phyloP scores from a whole-genome alignment of 1,139 yeast genomes.

The Suhomyces terraborum region DNA sequence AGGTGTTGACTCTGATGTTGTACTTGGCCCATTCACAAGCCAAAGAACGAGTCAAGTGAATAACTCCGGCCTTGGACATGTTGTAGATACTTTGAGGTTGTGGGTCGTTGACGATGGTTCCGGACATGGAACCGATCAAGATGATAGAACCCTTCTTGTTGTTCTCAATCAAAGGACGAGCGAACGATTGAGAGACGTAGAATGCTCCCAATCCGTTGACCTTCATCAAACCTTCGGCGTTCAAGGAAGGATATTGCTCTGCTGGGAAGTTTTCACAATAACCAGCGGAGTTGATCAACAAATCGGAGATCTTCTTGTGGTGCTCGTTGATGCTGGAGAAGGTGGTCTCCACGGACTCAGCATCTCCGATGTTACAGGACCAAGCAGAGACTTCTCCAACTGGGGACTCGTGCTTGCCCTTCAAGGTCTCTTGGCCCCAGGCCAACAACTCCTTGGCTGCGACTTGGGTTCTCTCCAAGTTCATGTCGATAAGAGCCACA shows the following conservation, averaged over 20 bases:
- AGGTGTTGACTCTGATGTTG: constrained; percentile 50
- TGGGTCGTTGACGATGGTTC: constrained; percentile 53
- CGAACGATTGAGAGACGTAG: constrained; percentile 62
- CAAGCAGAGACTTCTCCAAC: constrained; percentile 63
- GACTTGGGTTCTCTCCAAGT: constrained; percentile 56
- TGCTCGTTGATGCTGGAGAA: constrained; percentile 53
- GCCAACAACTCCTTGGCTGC: constrained; percentile 60
- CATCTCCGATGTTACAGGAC: constrained; percentile 76
- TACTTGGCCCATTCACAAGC: constrained; percentile 57
- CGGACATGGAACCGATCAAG: constrained; percentile 52
- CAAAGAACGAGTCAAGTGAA: constrained; percentile 49
- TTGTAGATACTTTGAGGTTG: constrained; percentile 54
- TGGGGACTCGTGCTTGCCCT: constrained; percentile 41
- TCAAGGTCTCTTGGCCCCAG: constrained; percentile 55
- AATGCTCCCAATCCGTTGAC: constrained; percentile 78
- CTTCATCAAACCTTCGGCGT: constrained; percentile 67
- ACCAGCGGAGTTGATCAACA: constrained; percentile 80
- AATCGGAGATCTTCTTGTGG: constrained; percentile 62
- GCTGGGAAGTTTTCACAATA: constrained; percentile 80
- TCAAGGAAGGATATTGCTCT: constrained; percentile 69
- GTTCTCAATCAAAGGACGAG: constrained; percentile 64
- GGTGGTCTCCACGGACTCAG: constrained; percentile 58
- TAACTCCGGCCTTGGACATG: constrained; percentile 55
- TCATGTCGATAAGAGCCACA: constrained; percentile 74
- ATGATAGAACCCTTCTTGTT: constrained; percentile 52